These are phyloP conservation scores for Botrytis elliptica DNA, from an alignment of 2,329 filamentous ascomycete genomes.

Conservation along the genomic window DNA sequence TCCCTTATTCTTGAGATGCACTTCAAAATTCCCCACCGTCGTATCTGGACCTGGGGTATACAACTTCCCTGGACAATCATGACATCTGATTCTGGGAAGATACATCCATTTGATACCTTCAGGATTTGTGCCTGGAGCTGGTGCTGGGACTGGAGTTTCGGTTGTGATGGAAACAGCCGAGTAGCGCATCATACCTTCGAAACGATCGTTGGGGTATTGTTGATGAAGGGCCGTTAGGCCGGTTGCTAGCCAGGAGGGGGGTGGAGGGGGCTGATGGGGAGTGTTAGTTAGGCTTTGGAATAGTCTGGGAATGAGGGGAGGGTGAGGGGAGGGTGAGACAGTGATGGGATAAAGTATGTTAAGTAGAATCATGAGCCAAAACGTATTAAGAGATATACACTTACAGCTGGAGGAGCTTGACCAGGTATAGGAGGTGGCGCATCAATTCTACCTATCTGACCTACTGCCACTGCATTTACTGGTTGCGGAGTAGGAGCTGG, in stretches of 20 bases:
- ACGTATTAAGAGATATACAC: constrained; percentile 39
- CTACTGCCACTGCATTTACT: constrained; percentile 36
- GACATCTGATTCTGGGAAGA: constrained; percentile 84
- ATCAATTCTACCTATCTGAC: constrained; percentile 65
- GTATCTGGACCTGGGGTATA: constrained; percentile 87
- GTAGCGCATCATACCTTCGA: constrained; percentile 90
- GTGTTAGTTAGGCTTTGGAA: constrained; percentile 29
- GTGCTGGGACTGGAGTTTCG: constrained; percentile 59
- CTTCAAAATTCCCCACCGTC: constrained; percentile 87
- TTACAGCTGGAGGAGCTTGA: constrained; percentile 61
- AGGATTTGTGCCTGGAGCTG: constrained; percentile 48
- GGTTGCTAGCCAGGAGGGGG: constrained; percentile 79
- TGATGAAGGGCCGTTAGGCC: constrained; percentile 71
- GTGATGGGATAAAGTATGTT: constrained; percentile 35
- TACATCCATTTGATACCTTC: constrained; percentile 74
- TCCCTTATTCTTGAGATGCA: constrained; percentile 81
- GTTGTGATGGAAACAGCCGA: constrained; percentile 74
- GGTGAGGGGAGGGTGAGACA: not conserved
- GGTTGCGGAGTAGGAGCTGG: constrained; percentile 42
- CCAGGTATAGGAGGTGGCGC: constrained; percentile 60
- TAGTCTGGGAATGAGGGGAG: not conserved
- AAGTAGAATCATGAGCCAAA: constrained; percentile 25
- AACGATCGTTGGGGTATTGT: constrained; percentile 74
- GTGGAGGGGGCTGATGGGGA: constrained; percentile 61
- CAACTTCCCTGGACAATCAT: constrained; percentile 88